These are phyloP conservation scores for Ophiostoma himal-ulmi DNA, from an alignment of 2,329 filamentous ascomycete species.

Conservation along the genomic window DNA sequence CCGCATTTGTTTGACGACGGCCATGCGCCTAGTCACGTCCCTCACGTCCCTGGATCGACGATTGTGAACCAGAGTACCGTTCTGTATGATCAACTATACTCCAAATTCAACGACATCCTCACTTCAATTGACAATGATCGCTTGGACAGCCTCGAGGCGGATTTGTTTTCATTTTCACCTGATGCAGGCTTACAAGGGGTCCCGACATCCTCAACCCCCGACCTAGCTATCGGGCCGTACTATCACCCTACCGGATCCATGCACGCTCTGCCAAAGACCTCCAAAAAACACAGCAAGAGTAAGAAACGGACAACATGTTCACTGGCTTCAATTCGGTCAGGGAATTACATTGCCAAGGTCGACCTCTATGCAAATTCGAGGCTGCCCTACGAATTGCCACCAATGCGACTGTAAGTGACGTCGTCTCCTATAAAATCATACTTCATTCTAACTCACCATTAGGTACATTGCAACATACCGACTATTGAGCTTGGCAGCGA, in stretches of 20 bases:
- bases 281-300: neutral
- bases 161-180: conserved; percentile 41
- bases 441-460: neutral
- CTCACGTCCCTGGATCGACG: conserved; percentile 40
- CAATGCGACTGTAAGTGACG: conserved; percentile 53
- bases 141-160: conserved; percentile 48
- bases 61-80: conserved; percentile 42
- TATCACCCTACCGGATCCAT: neutral
- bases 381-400: conserved; percentile 60
- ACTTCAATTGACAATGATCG: conserved; percentile 64
- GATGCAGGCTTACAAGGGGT: conserved; percentile 25
- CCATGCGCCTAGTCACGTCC: conserved; percentile 39
- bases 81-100: conserved; percentile 54
- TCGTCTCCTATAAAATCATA: neutral
- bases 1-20: conserved; percentile 41
- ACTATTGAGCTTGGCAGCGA: conserved; percentile 70
- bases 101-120: conserved; percentile 61
- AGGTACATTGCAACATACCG: conserved; percentile 68
- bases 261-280: neutral
- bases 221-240: neutral
- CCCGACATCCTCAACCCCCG: neutral
- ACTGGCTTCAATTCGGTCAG: conserved; percentile 38
- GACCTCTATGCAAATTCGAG: conserved; percentile 73
- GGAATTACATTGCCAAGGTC: conserved; percentile 67
- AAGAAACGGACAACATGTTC: conserved; percentile 29